Evolutionary conservation across 768 basidiomycete species (phyloP).

Genomic region (Hemileccinum impolitum): DNA sequence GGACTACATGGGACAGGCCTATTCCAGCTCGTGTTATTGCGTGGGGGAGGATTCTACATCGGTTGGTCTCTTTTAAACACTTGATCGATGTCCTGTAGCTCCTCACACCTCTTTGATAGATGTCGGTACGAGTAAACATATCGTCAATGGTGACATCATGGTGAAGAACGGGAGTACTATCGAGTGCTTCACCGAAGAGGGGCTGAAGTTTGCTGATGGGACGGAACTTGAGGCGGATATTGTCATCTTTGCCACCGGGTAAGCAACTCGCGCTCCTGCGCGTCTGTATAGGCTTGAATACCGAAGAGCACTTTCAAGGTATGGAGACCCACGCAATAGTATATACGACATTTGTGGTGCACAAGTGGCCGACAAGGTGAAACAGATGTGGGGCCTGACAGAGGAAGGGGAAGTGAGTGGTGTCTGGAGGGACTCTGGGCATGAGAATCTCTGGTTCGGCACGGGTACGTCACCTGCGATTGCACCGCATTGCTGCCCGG

Average conservation of each 20-base stretch:
- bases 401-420: conserved; percentile 58
- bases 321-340: conserved; percentile 42
- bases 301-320: conserved; percentile 31
- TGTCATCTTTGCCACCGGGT: conserved; percentile 33
- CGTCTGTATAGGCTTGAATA: neutral
- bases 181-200: conserved; percentile 28
- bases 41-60: conserved; percentile 41
- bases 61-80: conserved; percentile 19
- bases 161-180: conserved; percentile 42
- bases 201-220: conserved; percentile 29
- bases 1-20: conserved; percentile 35
- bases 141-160: conserved; percentile 49
- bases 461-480: neutral
- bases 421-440: conserved; percentile 30
- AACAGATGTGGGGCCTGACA: conserved; percentile 60
- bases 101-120: conserved; percentile 15
- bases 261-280: neutral
- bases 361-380: conserved; percentile 42
- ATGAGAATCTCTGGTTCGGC: conserved; percentile 17
- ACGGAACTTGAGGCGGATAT: conserved; percentile 33
- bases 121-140: conserved; percentile 40
- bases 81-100: neutral
- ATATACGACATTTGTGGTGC: conserved; percentile 45
- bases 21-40: conserved; percentile 21
- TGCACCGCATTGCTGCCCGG: too few relatives aligned